phyloP scores from a whole-genome alignment of 1,284 basidiomycete genomes.

The Pholiota adiposa region DNA sequence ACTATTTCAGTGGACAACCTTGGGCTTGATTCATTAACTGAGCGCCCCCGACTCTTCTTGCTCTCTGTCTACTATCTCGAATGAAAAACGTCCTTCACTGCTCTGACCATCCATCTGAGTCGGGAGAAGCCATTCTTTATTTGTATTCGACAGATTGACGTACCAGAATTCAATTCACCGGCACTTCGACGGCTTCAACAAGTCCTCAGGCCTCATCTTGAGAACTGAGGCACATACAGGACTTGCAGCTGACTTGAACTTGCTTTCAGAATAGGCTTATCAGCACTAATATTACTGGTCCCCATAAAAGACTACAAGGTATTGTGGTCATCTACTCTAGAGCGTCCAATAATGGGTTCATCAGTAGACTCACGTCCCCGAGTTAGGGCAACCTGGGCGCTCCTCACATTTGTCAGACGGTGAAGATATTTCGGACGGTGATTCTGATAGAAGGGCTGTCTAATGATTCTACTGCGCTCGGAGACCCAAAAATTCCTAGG shows the following conservation, averaged over 20 bases:
- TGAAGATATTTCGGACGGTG: background rate
- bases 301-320: background rate
- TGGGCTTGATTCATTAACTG: background rate
- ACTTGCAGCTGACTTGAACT: too few relatives aligned
- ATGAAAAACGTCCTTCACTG: background rate
- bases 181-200: too few relatives aligned
- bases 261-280: background rate
- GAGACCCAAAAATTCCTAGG: background rate
- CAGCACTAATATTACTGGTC: background rate
- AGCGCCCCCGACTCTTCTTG: background rate
- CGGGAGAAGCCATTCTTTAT: too few relatives aligned
- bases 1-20: background rate
- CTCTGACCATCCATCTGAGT: too few relatives aligned
- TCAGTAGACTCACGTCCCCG: background rate
- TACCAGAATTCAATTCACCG: too few relatives aligned
- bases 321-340: background rate
- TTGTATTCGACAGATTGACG: too few relatives aligned
- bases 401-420: background rate
- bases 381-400: background rate
- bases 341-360: background rate
- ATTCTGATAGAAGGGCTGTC: background rate
- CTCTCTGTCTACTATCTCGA: background rate
- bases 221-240: too few relatives aligned
- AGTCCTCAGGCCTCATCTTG: too few relatives aligned
- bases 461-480: background rate